Evolutionary conservation across 2,329 filamentous ascomycete genomes (phyloP), one percentile per base, ranked within the genome.

Genomic region (Phialemoniopsis sp.): DNA sequence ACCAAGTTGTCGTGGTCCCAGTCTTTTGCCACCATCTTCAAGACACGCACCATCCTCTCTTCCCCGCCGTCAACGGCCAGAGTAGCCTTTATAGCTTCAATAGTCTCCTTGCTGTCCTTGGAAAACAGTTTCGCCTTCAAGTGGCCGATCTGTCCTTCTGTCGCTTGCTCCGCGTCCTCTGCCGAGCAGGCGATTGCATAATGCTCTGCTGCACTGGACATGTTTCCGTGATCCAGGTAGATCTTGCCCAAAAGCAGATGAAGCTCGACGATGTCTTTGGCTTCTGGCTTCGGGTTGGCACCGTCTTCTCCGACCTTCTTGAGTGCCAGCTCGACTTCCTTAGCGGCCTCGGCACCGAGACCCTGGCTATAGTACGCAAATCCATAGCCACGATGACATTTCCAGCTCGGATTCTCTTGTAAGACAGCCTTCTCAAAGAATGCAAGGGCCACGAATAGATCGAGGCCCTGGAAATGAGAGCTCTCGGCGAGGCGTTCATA

Each of bases 401-500:
- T 15, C 50, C 50, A 51, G 34, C 47, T 49, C 16, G 42, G 38
- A 26, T 42, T 42, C 34, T 33, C 40, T 16, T 41, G 42, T 13
- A 43, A 39, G 7, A 50, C 32, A 9, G 50, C 47, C 5, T 36
- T 41, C 17, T 39, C 8, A 28, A 44, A 53, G 3, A 50, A 32
- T 14, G 10, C 18, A 30, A 26, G 26, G 13, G n/a, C 38, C 21
- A 13, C 18, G n/a, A 32, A 10, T 26, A 26, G 21, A 10, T 26
- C 21, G 21, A 26, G 6, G 4, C 17, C 13, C 3, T 37, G 15
- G 8, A 3, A 15, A 31, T 13, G 38, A 5, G 47, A 37, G 15
- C 30, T 28, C 21, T 45, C 33, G 10, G 49, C 51, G 8, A 53
- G 46, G n/a, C 49, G 49, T 38, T 51, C 49, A 15, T 47, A 52